Base-by-base conservation (phyloP, 2,329 filamentous ascomycete species). In the Fusarium redolens region DNA sequence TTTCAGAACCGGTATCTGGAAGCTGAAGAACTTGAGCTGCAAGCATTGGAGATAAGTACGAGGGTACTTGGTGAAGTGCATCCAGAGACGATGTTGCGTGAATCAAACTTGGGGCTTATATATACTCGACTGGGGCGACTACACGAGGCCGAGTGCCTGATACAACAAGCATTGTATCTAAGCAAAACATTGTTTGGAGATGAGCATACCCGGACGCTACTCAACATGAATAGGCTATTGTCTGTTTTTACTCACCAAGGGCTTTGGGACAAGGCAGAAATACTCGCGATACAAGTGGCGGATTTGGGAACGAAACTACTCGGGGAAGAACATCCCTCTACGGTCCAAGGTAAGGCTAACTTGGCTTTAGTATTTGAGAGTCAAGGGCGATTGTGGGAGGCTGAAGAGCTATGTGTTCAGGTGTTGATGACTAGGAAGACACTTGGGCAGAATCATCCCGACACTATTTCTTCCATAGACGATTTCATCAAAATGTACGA, bases 71-170 rank as follows among this genome's bases (percentile, higher is more conserved):
- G 59, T 10, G 40, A 40, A 10, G 18, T 3, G 10, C 5, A 61
- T 20, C 0, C 0, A 1, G 0, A 2, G 0, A 56, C 50, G 17
- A 1, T 33, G 0, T 0, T 1, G 2, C 7, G 0, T 4, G 33
- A 17, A 22, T 0, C 0, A 6, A 3, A 1, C 0, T 13, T 57
- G 6, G 10, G 5, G 2, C 0, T 5, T 3, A n/a, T 28, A 17
- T 28, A 62, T 15, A 5, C 0, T 10, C 1, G 0, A 1, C 13
- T n/a, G 2, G 17, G 10, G 2, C 41, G 8, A 4, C 30, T 41
- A 9, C 4, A 28, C 5, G 25, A 57, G 13, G 59, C 59, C 5
- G 25, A 47, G 33, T 12, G 47, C 5, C 12, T 57, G 3, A 13
- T 2, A 5, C 4, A 6, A 9, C 22, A 9, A 12, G 2, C 11